A percentile compares a stretch with the other conserved stretches of the same genome.
Evolutionary conservation across 805 yeast genomes (phyloP).

Genomic region (Spathaspora sp.): DNA sequence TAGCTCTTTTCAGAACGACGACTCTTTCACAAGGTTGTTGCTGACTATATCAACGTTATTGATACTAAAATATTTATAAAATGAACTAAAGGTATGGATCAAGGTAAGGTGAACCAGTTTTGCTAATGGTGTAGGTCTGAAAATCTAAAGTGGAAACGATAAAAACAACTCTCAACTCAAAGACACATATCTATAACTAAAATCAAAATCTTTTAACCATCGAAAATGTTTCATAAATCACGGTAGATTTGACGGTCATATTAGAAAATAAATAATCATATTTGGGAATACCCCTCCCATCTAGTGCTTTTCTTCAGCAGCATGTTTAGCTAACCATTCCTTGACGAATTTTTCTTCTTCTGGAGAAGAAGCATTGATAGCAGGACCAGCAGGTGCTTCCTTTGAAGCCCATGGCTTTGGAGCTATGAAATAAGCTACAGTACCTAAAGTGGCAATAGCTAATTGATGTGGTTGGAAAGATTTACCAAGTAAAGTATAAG

Average conservation of each 20-base stretch:
- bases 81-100: neutral
- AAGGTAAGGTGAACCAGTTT: neutral
- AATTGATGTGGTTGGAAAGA: slow-evolving; percentile 78
- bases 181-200: neutral
- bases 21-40: too few species aligned
- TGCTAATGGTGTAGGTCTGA: neutral
- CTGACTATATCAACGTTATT: neutral
- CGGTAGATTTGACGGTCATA: neutral
- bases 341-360: slow-evolving; percentile 87
- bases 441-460: slow-evolving; percentile 76
- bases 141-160: neutral
- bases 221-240: neutral
- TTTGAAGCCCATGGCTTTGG: slow-evolving; percentile 75
- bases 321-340: slow-evolving; percentile 58
- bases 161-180: neutral
- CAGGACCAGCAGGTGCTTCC: slow-evolving; percentile 54
- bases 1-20: too few species aligned
- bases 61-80: neutral
- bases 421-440: slow-evolving; percentile 56
- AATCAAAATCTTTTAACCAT: neutral
- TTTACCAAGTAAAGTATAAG: slow-evolving; percentile 82
- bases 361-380: slow-evolving; percentile 71
- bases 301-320: slow-evolving; percentile 31
- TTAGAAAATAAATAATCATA: neutral
- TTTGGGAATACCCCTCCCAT: neutral